Evolutionary conservation across 768 basidiomycete species (phyloP).

Genomic region (Naganishia onofrii): DNA sequence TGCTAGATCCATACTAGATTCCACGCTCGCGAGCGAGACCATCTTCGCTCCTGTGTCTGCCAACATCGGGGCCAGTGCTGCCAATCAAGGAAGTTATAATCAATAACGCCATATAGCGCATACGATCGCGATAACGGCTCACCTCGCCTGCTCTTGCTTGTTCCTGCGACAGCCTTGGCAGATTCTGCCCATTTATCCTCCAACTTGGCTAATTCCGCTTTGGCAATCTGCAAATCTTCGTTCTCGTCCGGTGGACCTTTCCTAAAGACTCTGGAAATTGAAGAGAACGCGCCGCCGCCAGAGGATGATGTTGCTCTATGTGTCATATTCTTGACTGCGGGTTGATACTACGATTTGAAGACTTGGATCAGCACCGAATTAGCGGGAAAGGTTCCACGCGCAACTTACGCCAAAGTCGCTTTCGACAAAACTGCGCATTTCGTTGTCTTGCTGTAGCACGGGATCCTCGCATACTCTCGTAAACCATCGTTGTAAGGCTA

Average conservation of each 20-base stretch:
- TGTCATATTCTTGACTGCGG: slow-evolving; percentile 42
- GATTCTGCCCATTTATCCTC: slow-evolving; percentile 90
- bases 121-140: slow-evolving; percentile 29
- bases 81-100: slow-evolving; percentile 26
- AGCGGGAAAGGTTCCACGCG: not conserved
- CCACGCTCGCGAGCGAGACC: slow-evolving; percentile 81
- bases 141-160: slow-evolving; percentile 78
- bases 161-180: slow-evolving; percentile 83
- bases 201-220: slow-evolving; percentile 85
- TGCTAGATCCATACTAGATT: slow-evolving; percentile 78
- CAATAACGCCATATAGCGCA: not conserved
- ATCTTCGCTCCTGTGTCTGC: slow-evolving; percentile 92
- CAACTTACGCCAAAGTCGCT: slow-evolving; percentile 79
- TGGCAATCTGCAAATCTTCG: slow-evolving; percentile 82
- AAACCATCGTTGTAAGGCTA: slow-evolving; percentile 93
- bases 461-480: slow-evolving; percentile 88
- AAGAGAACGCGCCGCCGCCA: slow-evolving; percentile 37
- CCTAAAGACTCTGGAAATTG: slow-evolving; percentile 48
- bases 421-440: slow-evolving; percentile 90
- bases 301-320: slow-evolving; percentile 39
- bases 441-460: slow-evolving; percentile 83
- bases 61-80: slow-evolving; percentile 74
- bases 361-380: not conserved
- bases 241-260: slow-evolving; percentile 83
- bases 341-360: slow-evolving; percentile 61